A percentile compares a stretch with the other conserved stretches of the same genome.
These are phyloP conservation scores for Myxozyma vanderwaltii DNA, from an alignment of 805 yeast species.

Conservation along the genomic window DNA sequence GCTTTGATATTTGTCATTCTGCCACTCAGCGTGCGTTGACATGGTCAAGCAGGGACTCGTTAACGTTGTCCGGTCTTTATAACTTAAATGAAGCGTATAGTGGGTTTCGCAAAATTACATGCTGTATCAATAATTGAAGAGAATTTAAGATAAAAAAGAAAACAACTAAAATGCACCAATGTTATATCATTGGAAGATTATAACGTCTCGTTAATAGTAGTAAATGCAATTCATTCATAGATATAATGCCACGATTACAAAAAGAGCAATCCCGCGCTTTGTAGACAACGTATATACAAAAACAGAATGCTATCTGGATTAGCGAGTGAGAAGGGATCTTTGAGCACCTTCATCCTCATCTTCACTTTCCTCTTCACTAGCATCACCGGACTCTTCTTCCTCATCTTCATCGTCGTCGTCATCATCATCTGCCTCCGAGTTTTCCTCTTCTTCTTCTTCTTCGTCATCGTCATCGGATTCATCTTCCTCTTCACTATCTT, in stretches of 20 bases:
- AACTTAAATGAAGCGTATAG: too few species aligned
- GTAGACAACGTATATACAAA: not conserved
- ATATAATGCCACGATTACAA: not conserved
- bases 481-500: slow-evolving; percentile 37
- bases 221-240: not conserved
- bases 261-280: not conserved
- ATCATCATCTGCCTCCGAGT: slow-evolving; percentile 6
- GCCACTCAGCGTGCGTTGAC: too few species aligned
- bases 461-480: slow-evolving; percentile 21
- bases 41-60: too few species aligned
- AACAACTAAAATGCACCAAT: too few species aligned
- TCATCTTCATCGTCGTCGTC: slow-evolving; percentile 4
- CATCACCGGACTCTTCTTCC: not conserved
- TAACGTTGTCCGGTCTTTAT: too few species aligned
- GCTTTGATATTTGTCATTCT: too few species aligned
- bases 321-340: slow-evolving; percentile 1
- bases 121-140: too few species aligned
- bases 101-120: too few species aligned
- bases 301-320: not conserved
- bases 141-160: too few species aligned
- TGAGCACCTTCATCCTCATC: slow-evolving; percentile 6
- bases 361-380: slow-evolving; percentile 6
- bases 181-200: too few species aligned
- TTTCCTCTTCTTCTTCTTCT: slow-evolving; percentile 1
- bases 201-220: too few species aligned